phyloP scores from a whole-genome alignment of 2,329 filamentous ascomycete species.

The Apiospora koreana region DNA sequence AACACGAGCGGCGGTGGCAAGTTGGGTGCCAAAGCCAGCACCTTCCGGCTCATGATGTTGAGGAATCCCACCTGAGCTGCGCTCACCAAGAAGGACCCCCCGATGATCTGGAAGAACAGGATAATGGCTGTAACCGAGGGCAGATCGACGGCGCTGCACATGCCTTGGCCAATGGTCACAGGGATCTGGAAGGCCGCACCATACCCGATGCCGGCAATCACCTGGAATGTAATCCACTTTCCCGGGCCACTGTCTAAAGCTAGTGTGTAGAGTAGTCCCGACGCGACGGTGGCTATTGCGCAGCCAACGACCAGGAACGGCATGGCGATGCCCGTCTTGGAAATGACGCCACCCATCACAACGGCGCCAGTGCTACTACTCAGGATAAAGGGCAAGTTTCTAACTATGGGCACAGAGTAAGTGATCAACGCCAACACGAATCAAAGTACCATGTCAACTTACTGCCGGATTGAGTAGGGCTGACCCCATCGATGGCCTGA shows the following conservation, averaged over 20 bases:
- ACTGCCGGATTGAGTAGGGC: constrained; percentile 16
- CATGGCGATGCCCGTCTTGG: not conserved
- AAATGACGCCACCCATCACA: not conserved
- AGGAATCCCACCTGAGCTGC: not conserved
- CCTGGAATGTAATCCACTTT: constrained; percentile 12
- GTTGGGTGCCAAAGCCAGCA: not conserved
- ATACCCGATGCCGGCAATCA: not conserved
- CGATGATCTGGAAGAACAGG: constrained; percentile 11
- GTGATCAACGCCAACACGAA: too few relatives aligned
- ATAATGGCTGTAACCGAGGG: constrained; percentile 10
- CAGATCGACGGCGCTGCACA: not conserved
- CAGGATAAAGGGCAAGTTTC: constrained; percentile 21
- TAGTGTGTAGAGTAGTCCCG: constrained; percentile 10
- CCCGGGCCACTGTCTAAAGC: not conserved
- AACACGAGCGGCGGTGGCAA: not conserved
- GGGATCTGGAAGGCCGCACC: not conserved
- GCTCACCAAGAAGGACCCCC: not conserved
- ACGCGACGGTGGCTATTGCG: not conserved
- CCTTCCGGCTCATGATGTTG: not conserved
- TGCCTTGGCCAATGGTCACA: constrained; percentile 3
- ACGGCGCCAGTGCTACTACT: not conserved
- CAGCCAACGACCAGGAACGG: not conserved
- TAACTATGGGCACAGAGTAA: not conserved
- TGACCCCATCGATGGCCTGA: constrained; percentile 19
- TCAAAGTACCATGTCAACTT: not conserved